phyloP scores from a whole-genome alignment of 108 stramenopile genomes.

The Pseudonitzschia pungens region DNA sequence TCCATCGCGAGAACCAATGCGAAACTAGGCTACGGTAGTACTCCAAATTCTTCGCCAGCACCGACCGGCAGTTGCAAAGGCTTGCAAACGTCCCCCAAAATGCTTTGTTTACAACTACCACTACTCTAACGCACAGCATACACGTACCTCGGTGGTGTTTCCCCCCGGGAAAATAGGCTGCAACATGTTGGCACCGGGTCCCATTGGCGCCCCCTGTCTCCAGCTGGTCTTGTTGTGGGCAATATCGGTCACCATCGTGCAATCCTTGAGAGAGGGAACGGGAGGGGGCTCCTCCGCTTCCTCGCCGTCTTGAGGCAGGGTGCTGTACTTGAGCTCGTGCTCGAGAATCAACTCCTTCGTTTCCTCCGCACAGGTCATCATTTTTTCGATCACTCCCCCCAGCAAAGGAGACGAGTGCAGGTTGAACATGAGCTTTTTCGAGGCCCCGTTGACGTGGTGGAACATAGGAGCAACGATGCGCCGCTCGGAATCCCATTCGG shows the following conservation, averaged over 20 bases:
- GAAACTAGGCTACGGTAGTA: neutral
- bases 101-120: too few species aligned
- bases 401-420: neutral
- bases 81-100: too few species aligned
- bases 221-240: conserved; percentile 8
- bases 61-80: too few species aligned
- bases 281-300: neutral
- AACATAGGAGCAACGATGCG: conserved; percentile 1
- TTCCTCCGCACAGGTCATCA: conserved; percentile 5
- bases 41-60: too few species aligned
- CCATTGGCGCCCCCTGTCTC: neutral
- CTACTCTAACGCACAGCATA: neutral
- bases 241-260: conserved; percentile 3
- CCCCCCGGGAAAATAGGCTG: conserved; percentile 37
- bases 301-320: neutral
- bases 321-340: neutral
- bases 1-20: neutral
- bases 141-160: conserved; percentile 7
- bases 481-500: neutral
- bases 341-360: conserved; percentile 2
- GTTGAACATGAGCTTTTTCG: conserved; percentile 7
- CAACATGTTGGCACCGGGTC: conserved; percentile 25
- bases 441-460: neutral
- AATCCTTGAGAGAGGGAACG: neutral
- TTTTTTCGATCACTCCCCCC: neutral